phyloP scores from a whole-genome alignment of 2,329 filamentous ascomycete genomes.

The Chrysoporthe cubensis region DNA sequence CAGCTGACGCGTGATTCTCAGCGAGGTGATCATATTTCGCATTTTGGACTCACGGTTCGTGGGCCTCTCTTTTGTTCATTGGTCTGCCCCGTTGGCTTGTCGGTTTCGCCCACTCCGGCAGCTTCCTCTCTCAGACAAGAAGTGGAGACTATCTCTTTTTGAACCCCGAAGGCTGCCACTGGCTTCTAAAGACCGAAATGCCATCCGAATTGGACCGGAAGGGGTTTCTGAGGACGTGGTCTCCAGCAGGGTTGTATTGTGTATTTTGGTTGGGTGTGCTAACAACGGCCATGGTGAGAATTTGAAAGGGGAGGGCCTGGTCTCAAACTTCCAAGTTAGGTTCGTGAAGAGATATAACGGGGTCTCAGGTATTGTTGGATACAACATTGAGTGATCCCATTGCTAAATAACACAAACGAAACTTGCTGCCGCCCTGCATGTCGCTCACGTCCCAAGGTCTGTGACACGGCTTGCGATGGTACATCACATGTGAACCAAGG shows the following conservation, averaged over 20 bases:
- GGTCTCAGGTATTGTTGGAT: not conserved
- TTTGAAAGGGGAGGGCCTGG: not conserved
- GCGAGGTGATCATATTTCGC: not conserved
- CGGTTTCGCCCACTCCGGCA: slow-evolving; percentile 12
- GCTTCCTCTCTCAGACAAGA: slow-evolving; percentile 15
- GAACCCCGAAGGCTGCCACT: slow-evolving; percentile 8
- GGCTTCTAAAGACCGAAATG: not conserved
- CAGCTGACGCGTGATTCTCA: slow-evolving; percentile 2
- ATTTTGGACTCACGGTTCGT: not conserved
- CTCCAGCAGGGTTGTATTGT: not conserved
- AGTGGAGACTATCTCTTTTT: slow-evolving; percentile 3
- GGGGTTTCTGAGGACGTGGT: not conserved
- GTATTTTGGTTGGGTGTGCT: not conserved
- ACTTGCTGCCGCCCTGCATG: not conserved
- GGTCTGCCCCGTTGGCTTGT: slow-evolving; percentile 5
- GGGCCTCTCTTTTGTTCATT: not conserved
- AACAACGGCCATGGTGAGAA: not conserved
- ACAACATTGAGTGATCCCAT: not conserved
- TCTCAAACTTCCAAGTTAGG: not conserved
- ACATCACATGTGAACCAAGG: not conserved
- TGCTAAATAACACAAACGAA: not conserved
- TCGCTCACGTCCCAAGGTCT: not conserved
- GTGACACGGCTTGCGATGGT: not conserved
- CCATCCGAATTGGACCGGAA: not conserved
- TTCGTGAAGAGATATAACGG: not conserved